These are phyloP conservation scores for Mycena rebaudengoi DNA, from an alignment of 768 basidiomycete species.

Conservation along the genomic window DNA sequence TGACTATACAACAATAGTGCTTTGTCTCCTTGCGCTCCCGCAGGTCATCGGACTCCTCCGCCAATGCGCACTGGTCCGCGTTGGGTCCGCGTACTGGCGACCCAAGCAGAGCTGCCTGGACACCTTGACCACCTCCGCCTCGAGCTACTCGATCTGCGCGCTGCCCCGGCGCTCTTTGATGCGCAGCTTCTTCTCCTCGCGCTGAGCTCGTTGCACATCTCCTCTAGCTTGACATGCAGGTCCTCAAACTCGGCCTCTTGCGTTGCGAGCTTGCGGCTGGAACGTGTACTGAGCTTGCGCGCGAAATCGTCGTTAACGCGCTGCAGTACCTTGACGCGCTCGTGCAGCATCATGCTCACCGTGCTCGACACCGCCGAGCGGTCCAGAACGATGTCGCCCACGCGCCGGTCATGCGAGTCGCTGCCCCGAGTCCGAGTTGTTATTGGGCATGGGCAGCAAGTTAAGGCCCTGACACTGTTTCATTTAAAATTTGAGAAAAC, in stretches of 20 bases:
- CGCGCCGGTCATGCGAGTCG: slow-evolving; percentile 61
- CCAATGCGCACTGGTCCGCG: slow-evolving; percentile 83
- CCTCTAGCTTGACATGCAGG: slow-evolving; percentile 79
- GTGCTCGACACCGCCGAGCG: slow-evolving; percentile 52
- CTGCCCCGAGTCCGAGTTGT: slow-evolving; percentile 58
- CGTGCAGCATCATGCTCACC: slow-evolving; percentile 75
- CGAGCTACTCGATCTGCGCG: slow-evolving; percentile 72
- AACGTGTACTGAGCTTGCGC: slow-evolving; percentile 73
- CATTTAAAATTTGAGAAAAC: no score
- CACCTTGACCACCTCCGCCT: slow-evolving; percentile 81
- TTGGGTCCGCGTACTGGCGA: slow-evolving; percentile 79
- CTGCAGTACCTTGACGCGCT: slow-evolving; percentile 77
- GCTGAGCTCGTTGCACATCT: slow-evolving; percentile 77
- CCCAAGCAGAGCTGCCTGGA: slow-evolving; percentile 79
- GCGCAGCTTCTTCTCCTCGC: slow-evolving; percentile 93
- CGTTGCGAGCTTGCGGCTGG: slow-evolving; percentile 70
- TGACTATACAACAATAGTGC: no score
- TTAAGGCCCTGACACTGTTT: slow-evolving; percentile 39
- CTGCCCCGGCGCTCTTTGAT: slow-evolving; percentile 82
- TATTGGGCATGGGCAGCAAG: slow-evolving; percentile 65
- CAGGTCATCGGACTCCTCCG: slow-evolving; percentile 80
- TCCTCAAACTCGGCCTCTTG: slow-evolving; percentile 89
- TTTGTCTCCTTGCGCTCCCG: slow-evolving; percentile 80
- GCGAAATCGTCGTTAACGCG: slow-evolving; percentile 79
- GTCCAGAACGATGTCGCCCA: slow-evolving; percentile 68